phyloP scores from a whole-genome alignment of 2,329 filamentous ascomycete genomes.

The Aspergillus alliaceus region DNA sequence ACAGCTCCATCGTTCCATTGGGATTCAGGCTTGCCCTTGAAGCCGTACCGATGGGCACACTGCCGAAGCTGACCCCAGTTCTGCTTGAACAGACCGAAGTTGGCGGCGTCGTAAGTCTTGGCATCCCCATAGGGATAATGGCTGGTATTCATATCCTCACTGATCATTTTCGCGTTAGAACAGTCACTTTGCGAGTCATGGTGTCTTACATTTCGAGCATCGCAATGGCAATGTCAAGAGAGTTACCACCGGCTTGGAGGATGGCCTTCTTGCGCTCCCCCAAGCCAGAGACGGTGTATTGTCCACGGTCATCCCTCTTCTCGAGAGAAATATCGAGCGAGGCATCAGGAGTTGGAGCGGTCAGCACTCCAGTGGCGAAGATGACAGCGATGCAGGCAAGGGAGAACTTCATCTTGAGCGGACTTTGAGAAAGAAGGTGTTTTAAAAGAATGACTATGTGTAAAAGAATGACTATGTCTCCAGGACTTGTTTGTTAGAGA shows the following conservation, averaged over 20 bases:
- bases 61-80: slow-evolving; percentile 9
- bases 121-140: slow-evolving; percentile 26
- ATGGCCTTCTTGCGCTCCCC: slow-evolving; percentile 26
- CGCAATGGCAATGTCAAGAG: slow-evolving; percentile 33
- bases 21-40: slow-evolving; percentile 19
- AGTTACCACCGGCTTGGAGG: slow-evolving; percentile 24
- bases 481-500: not conserved
- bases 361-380: not conserved
- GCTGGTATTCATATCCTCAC: slow-evolving; percentile 14
- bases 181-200: not conserved
- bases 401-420: not conserved
- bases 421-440: not conserved
- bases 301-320: not conserved
- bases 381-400: not conserved
- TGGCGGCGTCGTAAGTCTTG: slow-evolving; percentile 19
- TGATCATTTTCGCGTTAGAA: not conserved
- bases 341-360: slow-evolving; percentile 16
- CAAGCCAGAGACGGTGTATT: not conserved
- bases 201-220: slow-evolving; percentile 30
- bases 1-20: slow-evolving; percentile 22
- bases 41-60: slow-evolving; percentile 7
- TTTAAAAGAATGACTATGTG: not conserved
- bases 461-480: not conserved
- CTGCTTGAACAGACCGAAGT: slow-evolving; percentile 13
- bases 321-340: slow-evolving; percentile 13